Percentiles rank a stretch among this genome's conserved stretches.
Evolutionary conservation across 768 basidiomycete genomes (phyloP).

Genomic region (Hygrocybe punicea): DNA sequence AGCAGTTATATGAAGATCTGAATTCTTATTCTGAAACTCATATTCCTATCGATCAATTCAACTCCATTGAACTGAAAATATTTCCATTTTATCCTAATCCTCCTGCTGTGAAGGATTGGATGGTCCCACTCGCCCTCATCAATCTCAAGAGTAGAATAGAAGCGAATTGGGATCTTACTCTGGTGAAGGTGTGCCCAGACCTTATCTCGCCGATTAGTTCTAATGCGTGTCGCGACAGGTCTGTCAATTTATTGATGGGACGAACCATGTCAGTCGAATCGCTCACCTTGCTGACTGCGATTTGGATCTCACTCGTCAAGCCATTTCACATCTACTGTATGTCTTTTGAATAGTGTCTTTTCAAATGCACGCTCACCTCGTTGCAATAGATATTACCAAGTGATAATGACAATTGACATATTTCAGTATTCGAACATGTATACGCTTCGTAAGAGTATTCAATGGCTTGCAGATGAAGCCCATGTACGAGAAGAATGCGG

Average conservation of each 20-base stretch:
- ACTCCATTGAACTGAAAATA: conserved; percentile 92
- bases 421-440: conserved; percentile 99
- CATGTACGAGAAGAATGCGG: conserved; percentile 91
- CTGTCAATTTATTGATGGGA: conserved; percentile 80
- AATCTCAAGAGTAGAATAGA: conserved; percentile 77
- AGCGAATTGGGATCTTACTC: conserved; percentile 94
- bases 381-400: conserved; percentile 79
- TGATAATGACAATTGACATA: conserved; percentile 93
- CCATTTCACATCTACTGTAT: conserved; percentile 89
- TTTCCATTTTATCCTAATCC: conserved; percentile 98
- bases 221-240: conserved; percentile 43
- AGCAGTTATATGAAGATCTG: conserved; percentile 94
- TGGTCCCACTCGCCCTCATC: conserved; percentile 88
- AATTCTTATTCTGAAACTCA: conserved; percentile 97
- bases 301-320: conserved; percentile 73
- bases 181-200: conserved; percentile 62
- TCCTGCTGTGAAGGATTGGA: conserved; percentile 86
- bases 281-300: conserved; percentile 91
- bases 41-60: conserved; percentile 86
- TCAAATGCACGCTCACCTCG: conserved; percentile 9
- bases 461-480: conserved; percentile 80
- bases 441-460: conserved; percentile 79
- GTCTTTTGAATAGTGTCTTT: conserved; percentile 19
- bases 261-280: conserved; percentile 87
- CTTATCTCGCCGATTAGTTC: neutral